Conservation (phyloP, 768 basidiomycete genomes). For the Pholiota conissans region DNA sequence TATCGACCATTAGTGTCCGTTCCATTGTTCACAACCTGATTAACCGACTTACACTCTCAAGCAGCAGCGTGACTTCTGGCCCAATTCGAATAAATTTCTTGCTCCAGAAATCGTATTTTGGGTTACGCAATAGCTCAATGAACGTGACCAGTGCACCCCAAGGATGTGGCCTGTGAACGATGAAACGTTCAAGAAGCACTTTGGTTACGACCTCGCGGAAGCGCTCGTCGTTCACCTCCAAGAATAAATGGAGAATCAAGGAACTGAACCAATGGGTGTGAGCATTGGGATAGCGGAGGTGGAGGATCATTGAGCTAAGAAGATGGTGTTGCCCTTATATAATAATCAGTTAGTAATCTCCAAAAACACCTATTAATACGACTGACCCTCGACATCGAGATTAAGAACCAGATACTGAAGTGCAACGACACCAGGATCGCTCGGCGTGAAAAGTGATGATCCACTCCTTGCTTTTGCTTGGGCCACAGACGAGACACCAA, state of each 20-base stretch:
- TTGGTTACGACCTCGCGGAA: slow-evolving; percentile 85
- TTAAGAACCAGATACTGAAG: slow-evolving; percentile 81
- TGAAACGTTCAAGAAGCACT: slow-evolving; percentile 89
- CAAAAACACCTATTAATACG: neutral
- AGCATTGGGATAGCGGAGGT: slow-evolving; percentile 96
- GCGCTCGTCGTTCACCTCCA: slow-evolving; percentile 72
- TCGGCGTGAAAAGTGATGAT: slow-evolving; percentile 75
- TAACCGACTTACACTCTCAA: slow-evolving; percentile 72
- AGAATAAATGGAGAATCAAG: slow-evolving; percentile 84
- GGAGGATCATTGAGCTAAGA: slow-evolving; percentile 88
- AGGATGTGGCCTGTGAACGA: slow-evolving; percentile 93
- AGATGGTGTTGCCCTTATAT: slow-evolving; percentile 89
- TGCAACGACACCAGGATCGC: slow-evolving; percentile 82
- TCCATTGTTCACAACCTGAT: neutral
- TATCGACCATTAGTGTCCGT: slow-evolving; percentile 4
- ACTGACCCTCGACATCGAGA: slow-evolving; percentile 88
- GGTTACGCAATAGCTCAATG: slow-evolving; percentile 89
- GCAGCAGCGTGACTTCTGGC: slow-evolving; percentile 82
- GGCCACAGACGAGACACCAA: slow-evolving; percentile 90
- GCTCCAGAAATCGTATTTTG: slow-evolving; percentile 89
- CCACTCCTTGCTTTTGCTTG: slow-evolving; percentile 87
- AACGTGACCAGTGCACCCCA: slow-evolving; percentile 95
- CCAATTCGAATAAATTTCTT: slow-evolving; percentile 83
- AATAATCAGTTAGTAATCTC: slow-evolving; percentile 6
- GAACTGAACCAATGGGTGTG: slow-evolving; percentile 99